Evolutionary conservation across 495 filamentous ascomycete species (phyloP).

Genomic region (Podospora pseudoanserina): DNA sequence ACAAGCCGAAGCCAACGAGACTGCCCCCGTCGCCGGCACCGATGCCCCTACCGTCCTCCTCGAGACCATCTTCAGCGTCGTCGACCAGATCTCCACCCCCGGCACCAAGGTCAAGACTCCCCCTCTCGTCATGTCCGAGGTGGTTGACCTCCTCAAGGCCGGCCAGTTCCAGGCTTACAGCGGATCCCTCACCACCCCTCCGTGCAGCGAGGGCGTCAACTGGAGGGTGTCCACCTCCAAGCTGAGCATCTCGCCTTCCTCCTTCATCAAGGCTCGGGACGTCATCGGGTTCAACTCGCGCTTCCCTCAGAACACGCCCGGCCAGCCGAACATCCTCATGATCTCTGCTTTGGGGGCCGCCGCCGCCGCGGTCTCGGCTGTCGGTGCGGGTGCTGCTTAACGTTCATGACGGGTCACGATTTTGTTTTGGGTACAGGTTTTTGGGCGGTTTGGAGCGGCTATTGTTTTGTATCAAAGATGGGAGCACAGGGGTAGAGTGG

Average conservation of each 20-base stretch:
- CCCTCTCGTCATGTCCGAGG: slow-evolving; percentile 52
- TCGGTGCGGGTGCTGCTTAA: not conserved
- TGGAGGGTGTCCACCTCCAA: slow-evolving; percentile 56
- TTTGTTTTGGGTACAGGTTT: not conserved
- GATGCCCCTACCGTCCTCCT: slow-evolving; percentile 46
- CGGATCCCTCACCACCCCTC: slow-evolving; percentile 66
- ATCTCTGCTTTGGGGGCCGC: slow-evolving; percentile 16
- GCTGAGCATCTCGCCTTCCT: slow-evolving; percentile 49
- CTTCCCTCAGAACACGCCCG: slow-evolving; percentile 57
- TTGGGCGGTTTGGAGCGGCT: not conserved
- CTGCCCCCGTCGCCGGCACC: slow-evolving; percentile 14
- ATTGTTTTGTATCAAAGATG: not conserved
- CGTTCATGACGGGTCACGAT: not conserved
- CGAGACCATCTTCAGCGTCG: slow-evolving; percentile 49
- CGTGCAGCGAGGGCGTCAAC: slow-evolving; percentile 58
- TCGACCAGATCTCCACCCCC: slow-evolving; percentile 50
- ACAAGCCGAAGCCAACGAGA: slow-evolving; percentile 5
- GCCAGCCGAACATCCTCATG: slow-evolving; percentile 51
- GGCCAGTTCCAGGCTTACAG: slow-evolving; percentile 45
- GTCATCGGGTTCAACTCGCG: slow-evolving; percentile 64
- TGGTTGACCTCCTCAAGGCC: slow-evolving; percentile 48
- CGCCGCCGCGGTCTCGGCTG: slow-evolving; percentile 13
- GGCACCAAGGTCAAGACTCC: slow-evolving; percentile 54
- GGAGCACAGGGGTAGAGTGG: not conserved
- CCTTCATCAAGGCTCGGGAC: slow-evolving; percentile 53